A percentile compares a stretch with the other conserved stretches of the same genome.
Evolutionary conservation across 176 grass and related monocot genomes (phyloP).

Genomic region (Avena sativa): DNA sequence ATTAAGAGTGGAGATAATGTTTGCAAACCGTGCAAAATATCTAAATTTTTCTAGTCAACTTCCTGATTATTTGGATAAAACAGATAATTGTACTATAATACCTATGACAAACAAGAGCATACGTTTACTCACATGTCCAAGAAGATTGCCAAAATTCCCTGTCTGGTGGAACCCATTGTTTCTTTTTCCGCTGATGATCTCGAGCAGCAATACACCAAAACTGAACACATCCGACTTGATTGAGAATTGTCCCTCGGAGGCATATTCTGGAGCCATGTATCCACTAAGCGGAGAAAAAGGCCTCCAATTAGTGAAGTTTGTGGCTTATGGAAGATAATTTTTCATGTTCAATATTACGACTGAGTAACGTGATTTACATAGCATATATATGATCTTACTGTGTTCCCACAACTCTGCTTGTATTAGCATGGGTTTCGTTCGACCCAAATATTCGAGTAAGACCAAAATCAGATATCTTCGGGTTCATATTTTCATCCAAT

Average conservation of each 20-base stretch:
- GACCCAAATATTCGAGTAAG: constrained; percentile 30
- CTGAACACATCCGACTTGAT: constrained; percentile 53
- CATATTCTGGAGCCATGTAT: constrained; percentile 52
- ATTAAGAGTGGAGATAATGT: background rate
- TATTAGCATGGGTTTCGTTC: constrained; percentile 31
- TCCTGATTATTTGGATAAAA: background rate
- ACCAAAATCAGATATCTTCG: constrained; percentile 44
- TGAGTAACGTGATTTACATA: background rate
- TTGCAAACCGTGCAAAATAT: background rate
- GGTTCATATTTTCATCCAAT: constrained; percentile 31
- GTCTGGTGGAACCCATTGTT: constrained; percentile 42
- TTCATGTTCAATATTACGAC: background rate
- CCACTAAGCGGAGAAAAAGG: constrained; percentile 12
- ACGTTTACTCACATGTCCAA: constrained; percentile 40
- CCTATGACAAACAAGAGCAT: background rate
- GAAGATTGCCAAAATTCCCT: constrained; percentile 35
- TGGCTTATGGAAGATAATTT: background rate
- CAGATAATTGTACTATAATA: background rate
- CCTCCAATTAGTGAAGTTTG: background rate
- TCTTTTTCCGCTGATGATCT: constrained; percentile 50
- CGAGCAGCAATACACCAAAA: constrained; percentile 46
- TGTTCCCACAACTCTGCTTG: constrained; percentile 38
- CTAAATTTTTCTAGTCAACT: background rate
- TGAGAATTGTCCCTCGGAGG: constrained; percentile 46
- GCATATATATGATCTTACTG: constrained; percentile 22